phyloP scores from a whole-genome alignment of 306 rosid genomes.

The Vigna angularis region DNA sequence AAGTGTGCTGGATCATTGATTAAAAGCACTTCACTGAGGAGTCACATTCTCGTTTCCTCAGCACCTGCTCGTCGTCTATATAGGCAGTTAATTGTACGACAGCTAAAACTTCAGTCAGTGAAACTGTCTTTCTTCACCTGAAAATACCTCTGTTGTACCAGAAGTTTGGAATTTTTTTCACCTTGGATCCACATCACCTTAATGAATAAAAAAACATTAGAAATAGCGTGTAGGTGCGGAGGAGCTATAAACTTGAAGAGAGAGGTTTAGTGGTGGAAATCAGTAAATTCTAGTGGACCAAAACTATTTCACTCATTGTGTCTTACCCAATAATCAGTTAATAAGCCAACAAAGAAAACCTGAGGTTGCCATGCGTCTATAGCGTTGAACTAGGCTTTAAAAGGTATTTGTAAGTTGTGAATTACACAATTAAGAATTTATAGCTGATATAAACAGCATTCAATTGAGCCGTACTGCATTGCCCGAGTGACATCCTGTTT shows the following conservation, averaged over 20 bases:
- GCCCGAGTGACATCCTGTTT: conserved; percentile 30
- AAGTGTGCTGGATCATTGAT: conserved; percentile 44
- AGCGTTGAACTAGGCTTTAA: background rate
- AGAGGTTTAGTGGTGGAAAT: conserved; percentile 34
- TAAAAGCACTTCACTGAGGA: conserved; percentile 43
- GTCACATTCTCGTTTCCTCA: conserved; percentile 51
- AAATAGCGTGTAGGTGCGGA: conserved; percentile 5
- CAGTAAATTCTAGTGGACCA: conserved; percentile 26
- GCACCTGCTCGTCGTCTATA: conserved; percentile 43
- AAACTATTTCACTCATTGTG: conserved; percentile 24
- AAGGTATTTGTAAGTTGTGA: conserved; percentile 14
- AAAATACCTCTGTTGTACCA: conserved; percentile 42
- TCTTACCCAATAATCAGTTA: conserved; percentile 17
- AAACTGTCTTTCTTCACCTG: conserved; percentile 47
- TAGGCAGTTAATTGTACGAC: conserved; percentile 45
- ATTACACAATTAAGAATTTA: conserved; percentile 16
- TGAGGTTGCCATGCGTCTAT: conserved; percentile 24
- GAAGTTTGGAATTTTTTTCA: conserved; percentile 25
- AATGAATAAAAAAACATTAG: background rate
- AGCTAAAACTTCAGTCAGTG: conserved; percentile 41
- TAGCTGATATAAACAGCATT: conserved; percentile 23
- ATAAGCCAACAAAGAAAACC: conserved; percentile 31
- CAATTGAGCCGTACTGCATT: conserved; percentile 24
- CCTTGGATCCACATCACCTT: conserved; percentile 23
- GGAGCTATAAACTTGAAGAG: conserved; percentile 4